Base-by-base conservation (phyloP, 805 yeast genomes). In the Cyberlindnera saturnus region DNA sequence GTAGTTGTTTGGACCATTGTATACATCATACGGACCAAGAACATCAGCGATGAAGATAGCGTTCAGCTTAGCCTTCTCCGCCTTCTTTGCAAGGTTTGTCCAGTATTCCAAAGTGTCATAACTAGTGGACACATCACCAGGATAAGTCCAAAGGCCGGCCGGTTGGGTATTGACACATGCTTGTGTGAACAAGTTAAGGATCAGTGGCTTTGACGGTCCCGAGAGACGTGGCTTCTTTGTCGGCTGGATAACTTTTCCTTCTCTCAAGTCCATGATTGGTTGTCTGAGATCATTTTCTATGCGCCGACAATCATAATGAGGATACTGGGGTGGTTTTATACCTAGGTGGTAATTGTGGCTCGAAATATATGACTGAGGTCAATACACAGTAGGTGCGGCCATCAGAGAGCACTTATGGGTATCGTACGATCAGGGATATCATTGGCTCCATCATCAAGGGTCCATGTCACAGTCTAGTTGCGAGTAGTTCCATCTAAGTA, bases 1-100 rank as follows among this genome's bases (percentile, higher is more conserved):
- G 16, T 33, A 48, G 42, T 53, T 55, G 7, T 29, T 39, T 2
- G 59, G 57, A 3, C 57, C 59, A 14, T 66, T 62, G 46, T 65
- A 68, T n/a, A 63, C 69, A 40, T 67, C 72, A 40, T 65, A 67
- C 1, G 64, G 61, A 3, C 69, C 71, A n/a, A 66, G 47, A 10
- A 62, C 67, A 56, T 67, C 73, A 14, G 72, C 73, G 40, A 67
- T 54, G 47, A 67, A 67, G 9, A 67, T 43, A 3, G 64, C 62
- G 46, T 65, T 64, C 49, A 68, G 51, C 46, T 64, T 66, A 51
- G 67, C 70, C 16, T 45, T 51, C 45, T 68, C 73, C 17, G 65
- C 53, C 31, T 57, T 43, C 39, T 64, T 48, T 15, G 70, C 71
- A 14, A 67, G 49, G 20, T 65, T 55, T 14, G 58, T 58, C 73